These are phyloP conservation scores for Acacia pycnantha DNA, from an alignment of 331 rosid genomes.

Conservation along the genomic window DNA sequence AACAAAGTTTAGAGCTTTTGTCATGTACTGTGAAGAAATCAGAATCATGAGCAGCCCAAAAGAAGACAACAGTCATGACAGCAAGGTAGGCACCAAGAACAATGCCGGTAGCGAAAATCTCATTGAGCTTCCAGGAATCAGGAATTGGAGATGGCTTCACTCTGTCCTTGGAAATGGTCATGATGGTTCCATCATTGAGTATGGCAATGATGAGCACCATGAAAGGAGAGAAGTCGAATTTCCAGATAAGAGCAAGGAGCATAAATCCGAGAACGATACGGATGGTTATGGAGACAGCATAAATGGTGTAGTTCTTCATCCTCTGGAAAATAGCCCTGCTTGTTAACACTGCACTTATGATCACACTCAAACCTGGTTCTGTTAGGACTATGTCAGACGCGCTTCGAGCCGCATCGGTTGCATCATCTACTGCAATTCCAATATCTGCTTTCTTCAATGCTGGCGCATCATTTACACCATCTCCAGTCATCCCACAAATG, in stretches of 20 bases:
- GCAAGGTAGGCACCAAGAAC: conserved; percentile 77
- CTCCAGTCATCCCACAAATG: conserved; percentile 85
- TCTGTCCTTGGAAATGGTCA: conserved; percentile 86
- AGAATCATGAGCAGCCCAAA: conserved; percentile 51
- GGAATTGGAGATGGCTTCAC: conserved; percentile 84
- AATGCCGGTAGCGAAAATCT: conserved; percentile 76
- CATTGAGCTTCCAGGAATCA: conserved; percentile 83
- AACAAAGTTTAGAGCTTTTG: background rate
- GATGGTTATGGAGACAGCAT: conserved; percentile 79
- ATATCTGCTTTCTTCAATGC: conserved; percentile 79
- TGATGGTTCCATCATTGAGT: conserved; percentile 81
- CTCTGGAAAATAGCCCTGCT: conserved; percentile 85
- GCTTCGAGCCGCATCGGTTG: conserved; percentile 22
- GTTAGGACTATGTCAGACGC: too few species aligned
- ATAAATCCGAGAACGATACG: conserved; percentile 75
- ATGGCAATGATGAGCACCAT: conserved; percentile 81
- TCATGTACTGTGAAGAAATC: conserved; percentile 58
- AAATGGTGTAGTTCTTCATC: conserved; percentile 87
- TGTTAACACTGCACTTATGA: conserved; percentile 73
- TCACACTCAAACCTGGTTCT: too few species aligned
- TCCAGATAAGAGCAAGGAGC: conserved; percentile 83
- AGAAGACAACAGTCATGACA: conserved; percentile 73
- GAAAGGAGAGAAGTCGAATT: conserved; percentile 79
- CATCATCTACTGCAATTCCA: conserved; percentile 90
- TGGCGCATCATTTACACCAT: conserved; percentile 86